Evolutionary conservation across 495 filamentous ascomycete species (phyloP).

Genomic region (Hypomontagnella submonticulosa): DNA sequence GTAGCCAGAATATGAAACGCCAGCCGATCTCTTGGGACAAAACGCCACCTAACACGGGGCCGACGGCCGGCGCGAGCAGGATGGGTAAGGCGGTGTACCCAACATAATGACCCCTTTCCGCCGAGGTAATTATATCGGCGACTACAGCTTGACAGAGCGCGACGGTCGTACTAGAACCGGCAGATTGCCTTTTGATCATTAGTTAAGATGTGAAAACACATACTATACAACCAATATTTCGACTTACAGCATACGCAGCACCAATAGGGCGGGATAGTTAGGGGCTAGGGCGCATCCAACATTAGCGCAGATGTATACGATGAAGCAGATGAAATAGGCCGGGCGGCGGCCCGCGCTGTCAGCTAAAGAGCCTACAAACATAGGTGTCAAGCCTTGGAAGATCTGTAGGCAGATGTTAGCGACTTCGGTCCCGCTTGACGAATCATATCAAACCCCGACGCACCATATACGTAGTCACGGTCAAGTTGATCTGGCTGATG

Average conservation of each 20-base stretch:
- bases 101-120: constrained; percentile 64
- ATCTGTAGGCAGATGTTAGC: constrained; percentile 42
- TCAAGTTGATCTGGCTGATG: constrained; percentile 67
- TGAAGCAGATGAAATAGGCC: constrained; percentile 62
- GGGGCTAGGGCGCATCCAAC: constrained; percentile 64
- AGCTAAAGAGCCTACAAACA: constrained; percentile 61
- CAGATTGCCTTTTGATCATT: constrained; percentile 50
- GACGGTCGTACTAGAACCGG: constrained; percentile 62
- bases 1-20: constrained; percentile 72
- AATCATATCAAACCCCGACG: constrained; percentile 5
- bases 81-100: constrained; percentile 47
- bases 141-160: constrained; percentile 63
- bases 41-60: constrained; percentile 66
- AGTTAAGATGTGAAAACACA: no score
- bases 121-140: constrained; percentile 61
- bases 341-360: constrained; percentile 62
- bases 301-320: constrained; percentile 65
- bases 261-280: constrained; percentile 61
- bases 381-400: constrained; percentile 62
- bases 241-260: constrained; percentile 57
- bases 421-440: neutral
- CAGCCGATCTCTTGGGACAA: constrained; percentile 66
- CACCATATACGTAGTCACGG: constrained; percentile 68
- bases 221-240: no score
- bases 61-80: constrained; percentile 56